Base-by-base conservation (phyloP, 129 eudicot genomes). In the Tanacetum coccineum region DNA sequence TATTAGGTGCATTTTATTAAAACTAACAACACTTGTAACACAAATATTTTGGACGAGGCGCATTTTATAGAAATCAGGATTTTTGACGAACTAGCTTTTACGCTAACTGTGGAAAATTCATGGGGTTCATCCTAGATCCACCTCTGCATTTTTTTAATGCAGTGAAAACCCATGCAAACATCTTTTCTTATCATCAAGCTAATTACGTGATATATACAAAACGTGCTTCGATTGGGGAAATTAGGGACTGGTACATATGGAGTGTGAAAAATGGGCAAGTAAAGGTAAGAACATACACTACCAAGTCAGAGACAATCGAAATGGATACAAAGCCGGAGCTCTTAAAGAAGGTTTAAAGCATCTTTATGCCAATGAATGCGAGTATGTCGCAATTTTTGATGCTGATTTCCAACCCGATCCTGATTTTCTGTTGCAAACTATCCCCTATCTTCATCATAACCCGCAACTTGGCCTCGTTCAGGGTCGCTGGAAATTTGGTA, bases 381-480 rank as follows among this genome's bases (percentile, higher is more conserved):
- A 89, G 26, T 85, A 75, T 22, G 96, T 89, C 0, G 96, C 85
- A 13, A 85, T 89, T 11, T 85, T 89, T 17, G 96, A 89, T 61
- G 96, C 96, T 0, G 96, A 89, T 77, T 89, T 89, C 45, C 96
- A 83, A 66, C 96, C 96, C 9, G 89, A 85, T 68, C 78, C 93
- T 10, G 93, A 89, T 76, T 89, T 83, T 20, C 85, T 89, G 0
- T 59, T 87, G 79, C 83, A 65, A 9, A 78, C 87, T 1, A 83
- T 89, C 58, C 96, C 96, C 0, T 87, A 71, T 74, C 86, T 87
- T 13, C 74, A 75, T 26, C 95, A 84, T 76, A 87, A 87, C 59
- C 83, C 91, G 2, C 50, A 87, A 66, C 67, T 87, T 13, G 90
- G 81, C 63, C 91, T 87, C 26, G 86, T 87, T 75, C 95, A 87